Base-by-base conservation (phyloP, 2,329 filamentous ascomycete species). In the Pseudogymnoascus sp. region DNA sequence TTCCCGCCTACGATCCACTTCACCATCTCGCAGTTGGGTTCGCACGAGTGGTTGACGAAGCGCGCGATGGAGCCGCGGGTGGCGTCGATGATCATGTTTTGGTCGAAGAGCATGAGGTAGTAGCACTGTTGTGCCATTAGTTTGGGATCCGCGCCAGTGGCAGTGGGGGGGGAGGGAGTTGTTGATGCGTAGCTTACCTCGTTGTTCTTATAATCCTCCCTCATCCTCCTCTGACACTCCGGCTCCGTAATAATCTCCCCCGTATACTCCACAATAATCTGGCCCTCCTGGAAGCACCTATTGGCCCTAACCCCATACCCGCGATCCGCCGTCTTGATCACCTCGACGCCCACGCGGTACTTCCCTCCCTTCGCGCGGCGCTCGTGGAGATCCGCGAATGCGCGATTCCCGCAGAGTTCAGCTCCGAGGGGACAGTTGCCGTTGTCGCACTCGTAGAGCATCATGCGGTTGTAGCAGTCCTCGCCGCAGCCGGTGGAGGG, bases 181-280 rank as follows among this genome's bases (percentile, higher is more conserved):
- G 52, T 64, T 49, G 35, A 30, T 30, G 28, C 28, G 2, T 30
- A 33, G 74, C 85, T 74, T 74, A 96, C 92, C 77, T 94, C 88
- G 69, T 96, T 96, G 72, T 96, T 84, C 75, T 94, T 95, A 78
- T 99, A 99, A 64, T 89, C 84, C 66, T 93, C 89, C 64, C 90
- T 91, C 92, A 97, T 97, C 62, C 94, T 87, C 55, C 89, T 84
- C 73, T 97, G 92, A 71, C 92, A 96, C 74, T 99, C 94, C 30
- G 88, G 87, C 72, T 96, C 91, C 0, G 92, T 97, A 71, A 99
- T 96, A 68, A 99, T 97, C 75, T 99, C 94, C 41, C 94, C 94
- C 0, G 92, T 93, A 72, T 99, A 99, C 72, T 99, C 94, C 77
- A 97, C 93, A 72, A 99, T 97, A 73, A 99, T 96, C 77, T 97